Percentiles rank a stretch among this genome's conserved stretches.
Evolutionary conservation across 2,329 filamentous ascomycete species (phyloP).

Genomic region (Cladosporium sp.): DNA sequence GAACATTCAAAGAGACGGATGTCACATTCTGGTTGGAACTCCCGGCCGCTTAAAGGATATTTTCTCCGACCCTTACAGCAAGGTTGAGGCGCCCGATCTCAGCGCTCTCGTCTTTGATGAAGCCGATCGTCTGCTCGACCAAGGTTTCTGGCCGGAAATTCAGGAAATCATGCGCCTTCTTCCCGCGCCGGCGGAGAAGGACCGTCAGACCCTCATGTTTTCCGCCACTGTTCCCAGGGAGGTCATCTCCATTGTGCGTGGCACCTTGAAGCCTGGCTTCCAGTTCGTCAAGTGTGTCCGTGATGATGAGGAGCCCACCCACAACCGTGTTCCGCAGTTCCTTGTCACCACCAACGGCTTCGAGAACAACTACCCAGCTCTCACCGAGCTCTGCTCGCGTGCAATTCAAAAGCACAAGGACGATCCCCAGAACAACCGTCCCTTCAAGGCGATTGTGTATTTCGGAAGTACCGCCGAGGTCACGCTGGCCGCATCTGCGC

Average conservation of each 20-base stretch:
- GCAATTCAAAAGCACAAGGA: conserved; percentile 47
- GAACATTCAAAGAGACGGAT: conserved; percentile 68
- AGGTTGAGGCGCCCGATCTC: conserved; percentile 61
- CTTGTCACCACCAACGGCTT: conserved; percentile 63
- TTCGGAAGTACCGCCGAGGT: conserved; percentile 76
- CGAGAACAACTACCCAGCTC: conserved; percentile 70
- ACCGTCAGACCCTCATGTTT: conserved; percentile 89
- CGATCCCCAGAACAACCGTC: conserved; percentile 42
- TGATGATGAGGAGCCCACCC: conserved; percentile 77
- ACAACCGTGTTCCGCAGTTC: conserved; percentile 78
- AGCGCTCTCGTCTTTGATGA: conserved; percentile 61
- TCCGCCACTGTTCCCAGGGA: conserved; percentile 87
- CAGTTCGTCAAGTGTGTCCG: conserved; percentile 87
- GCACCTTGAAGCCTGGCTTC: conserved; percentile 76
- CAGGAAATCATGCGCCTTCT: conserved; percentile 48
- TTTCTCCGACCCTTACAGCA: conserved; percentile 59
- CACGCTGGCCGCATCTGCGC: conserved; percentile 57
- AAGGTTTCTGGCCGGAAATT: conserved; percentile 49
- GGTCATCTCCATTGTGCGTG: conserved; percentile 73
- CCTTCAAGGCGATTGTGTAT: conserved; percentile 97
- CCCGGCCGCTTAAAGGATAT: conserved; percentile 85
- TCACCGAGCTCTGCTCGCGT: conserved; percentile 70
- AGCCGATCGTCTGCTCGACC: conserved; percentile 63
- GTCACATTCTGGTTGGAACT: conserved; percentile 85
- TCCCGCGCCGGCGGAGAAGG: conserved; percentile 58